phyloP scores from a whole-genome alignment of 176 grass and related monocot species.

The Thinopyrum elongatum region DNA sequence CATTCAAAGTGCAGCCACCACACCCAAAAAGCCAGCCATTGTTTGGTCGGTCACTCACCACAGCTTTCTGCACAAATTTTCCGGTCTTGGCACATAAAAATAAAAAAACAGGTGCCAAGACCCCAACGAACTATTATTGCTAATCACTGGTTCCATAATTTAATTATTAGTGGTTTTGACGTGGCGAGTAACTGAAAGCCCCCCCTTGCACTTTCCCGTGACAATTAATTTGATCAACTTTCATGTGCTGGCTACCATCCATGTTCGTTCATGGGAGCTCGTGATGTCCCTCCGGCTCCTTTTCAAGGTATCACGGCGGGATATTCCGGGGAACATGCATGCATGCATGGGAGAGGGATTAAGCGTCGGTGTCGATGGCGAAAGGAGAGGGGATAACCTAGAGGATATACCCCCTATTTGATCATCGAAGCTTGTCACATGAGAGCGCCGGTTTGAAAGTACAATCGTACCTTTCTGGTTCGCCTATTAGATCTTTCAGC shows the following conservation, averaged over 20 bases:
- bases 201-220: neutral
- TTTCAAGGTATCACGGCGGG: constrained; percentile 35
- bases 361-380: constrained; percentile 20
- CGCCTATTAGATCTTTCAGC: neutral
- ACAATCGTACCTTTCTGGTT: neutral
- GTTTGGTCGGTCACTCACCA: neutral
- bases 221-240: neutral
- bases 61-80: constrained; percentile 15
- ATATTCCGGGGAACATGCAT: constrained; percentile 29
- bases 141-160: neutral
- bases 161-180: constrained; percentile 3
- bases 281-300: neutral
- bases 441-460: neutral
- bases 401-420: constrained; percentile 22
- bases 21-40: neutral
- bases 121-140: neutral
- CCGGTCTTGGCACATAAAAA: neutral
- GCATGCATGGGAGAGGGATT: neutral
- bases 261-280: constrained; percentile 17
- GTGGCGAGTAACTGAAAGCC: neutral
- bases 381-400: constrained; percentile 21
- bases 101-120: no score
- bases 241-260: neutral
- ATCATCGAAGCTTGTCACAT: neutral
- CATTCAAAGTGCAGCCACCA: constrained; percentile 39